A percentile compares a stretch with the other conserved stretches of the same genome.
phyloP scores from a whole-genome alignment of 129 eudicot species.

The Lonicera japonica region DNA sequence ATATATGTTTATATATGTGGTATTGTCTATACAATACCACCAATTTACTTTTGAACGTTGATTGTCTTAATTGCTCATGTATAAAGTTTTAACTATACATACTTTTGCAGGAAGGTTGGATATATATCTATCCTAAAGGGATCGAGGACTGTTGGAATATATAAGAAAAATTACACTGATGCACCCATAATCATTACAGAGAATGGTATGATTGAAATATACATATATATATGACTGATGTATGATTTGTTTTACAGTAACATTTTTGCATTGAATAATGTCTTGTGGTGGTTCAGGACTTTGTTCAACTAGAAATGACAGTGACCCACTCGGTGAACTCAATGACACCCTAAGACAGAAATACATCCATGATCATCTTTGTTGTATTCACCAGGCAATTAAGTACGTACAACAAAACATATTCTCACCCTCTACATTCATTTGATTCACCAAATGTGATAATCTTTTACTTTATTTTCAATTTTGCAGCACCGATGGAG shows the following conservation, averaged over 20 bases:
- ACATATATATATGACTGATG: no score
- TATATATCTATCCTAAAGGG: conserved; percentile 29
- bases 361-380: conserved; percentile 22
- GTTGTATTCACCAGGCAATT: conserved; percentile 22
- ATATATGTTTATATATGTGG: no score
- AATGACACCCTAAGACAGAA: conserved; percentile 15
- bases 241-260: no score
- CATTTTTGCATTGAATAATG: not conserved
- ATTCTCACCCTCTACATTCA: not conserved
- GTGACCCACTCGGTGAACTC: not conserved
- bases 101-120: conserved; percentile 18
- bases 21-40: no score
- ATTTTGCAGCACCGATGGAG: conserved; percentile 14
- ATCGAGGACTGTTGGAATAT: conserved; percentile 21
- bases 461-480: no score
- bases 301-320: not conserved
- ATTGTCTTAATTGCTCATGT: not conserved
- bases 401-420: conserved; percentile 11
- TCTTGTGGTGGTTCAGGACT: not conserved
- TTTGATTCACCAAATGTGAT: not conserved
- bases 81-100: not conserved
- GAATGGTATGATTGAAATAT: conserved; percentile 13
- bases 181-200: conserved; percentile 28
- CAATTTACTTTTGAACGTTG: not conserved
- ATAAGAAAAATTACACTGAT: conserved; percentile 24